Evolutionary conservation across 768 basidiomycete genomes (phyloP).

Genomic region (Mycena metata): DNA sequence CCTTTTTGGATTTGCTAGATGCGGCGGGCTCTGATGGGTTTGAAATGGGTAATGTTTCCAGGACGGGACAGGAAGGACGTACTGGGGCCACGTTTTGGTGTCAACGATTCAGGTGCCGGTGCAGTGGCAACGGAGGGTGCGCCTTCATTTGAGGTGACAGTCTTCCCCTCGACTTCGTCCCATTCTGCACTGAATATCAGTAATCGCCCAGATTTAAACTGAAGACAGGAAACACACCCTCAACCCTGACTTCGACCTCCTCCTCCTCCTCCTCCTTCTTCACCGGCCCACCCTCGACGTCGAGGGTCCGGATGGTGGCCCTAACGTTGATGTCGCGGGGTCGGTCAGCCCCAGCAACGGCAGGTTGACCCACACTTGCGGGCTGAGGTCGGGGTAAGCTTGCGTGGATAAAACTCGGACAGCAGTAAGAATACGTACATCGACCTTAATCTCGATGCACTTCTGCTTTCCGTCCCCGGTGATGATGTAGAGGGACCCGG

Average conservation of each 20-base stretch:
- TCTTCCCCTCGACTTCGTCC: no score
- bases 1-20: no score
- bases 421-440: neutral
- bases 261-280: neutral
- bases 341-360: neutral
- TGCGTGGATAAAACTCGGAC: neutral
- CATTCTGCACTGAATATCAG: no score
- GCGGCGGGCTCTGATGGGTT: no score
- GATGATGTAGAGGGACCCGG: constrained; percentile 17
- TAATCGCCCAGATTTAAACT: no score
- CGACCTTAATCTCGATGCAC: constrained; percentile 21
- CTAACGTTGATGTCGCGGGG: neutral
- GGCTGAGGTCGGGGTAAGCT: neutral
- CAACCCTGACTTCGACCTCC: constrained; percentile 1
- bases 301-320: constrained; percentile 7
- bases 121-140: no score
- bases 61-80: no score
- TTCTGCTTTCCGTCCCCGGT: constrained; percentile 8
- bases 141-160: no score
- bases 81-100: no score
- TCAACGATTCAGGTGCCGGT: no score
- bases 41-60: no score
- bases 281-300: neutral
- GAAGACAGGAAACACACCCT: neutral
- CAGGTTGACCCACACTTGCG: neutral